Conservation (phyloP, 805 yeast species). For the Saccharomycopsis javanensis region DNA sequence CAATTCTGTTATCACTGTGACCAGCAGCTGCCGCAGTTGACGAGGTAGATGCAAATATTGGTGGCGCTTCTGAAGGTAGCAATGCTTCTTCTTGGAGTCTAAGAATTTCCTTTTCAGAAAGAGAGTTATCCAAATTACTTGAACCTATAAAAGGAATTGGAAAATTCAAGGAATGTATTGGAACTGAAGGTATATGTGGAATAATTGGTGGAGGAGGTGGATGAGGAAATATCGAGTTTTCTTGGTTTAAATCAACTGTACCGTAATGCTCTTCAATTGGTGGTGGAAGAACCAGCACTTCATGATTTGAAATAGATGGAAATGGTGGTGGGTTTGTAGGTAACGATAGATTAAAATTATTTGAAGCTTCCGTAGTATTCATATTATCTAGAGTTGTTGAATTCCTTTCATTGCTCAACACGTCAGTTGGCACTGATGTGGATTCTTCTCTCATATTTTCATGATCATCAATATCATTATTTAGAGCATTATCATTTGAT, state of each 20-base stretch:
- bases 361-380: background rate
- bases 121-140: background rate
- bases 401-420: background rate
- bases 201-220: constrained; percentile 6
- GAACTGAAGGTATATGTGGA: background rate
- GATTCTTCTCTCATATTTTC: background rate
- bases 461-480: background rate
- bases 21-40: background rate
- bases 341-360: background rate
- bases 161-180: background rate
- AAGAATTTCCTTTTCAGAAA: constrained; percentile 51
- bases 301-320: background rate
- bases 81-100: constrained; percentile 46
- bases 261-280: background rate
- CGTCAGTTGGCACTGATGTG: background rate
- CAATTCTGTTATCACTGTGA: too few species aligned
- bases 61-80: constrained; percentile 48
- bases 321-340: background rate
- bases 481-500: background rate
- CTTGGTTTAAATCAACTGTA: background rate
- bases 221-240: constrained; percentile 5
- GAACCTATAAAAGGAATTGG: background rate
- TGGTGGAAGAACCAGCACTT: background rate
- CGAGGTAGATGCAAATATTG: background rate
- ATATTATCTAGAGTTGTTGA: constrained; percentile 3